Evolutionary conservation across 768 basidiomycete species (phyloP), one percentile per base, ranked within the genome.

Genomic region (Punctularia strigosozonata): DNA sequence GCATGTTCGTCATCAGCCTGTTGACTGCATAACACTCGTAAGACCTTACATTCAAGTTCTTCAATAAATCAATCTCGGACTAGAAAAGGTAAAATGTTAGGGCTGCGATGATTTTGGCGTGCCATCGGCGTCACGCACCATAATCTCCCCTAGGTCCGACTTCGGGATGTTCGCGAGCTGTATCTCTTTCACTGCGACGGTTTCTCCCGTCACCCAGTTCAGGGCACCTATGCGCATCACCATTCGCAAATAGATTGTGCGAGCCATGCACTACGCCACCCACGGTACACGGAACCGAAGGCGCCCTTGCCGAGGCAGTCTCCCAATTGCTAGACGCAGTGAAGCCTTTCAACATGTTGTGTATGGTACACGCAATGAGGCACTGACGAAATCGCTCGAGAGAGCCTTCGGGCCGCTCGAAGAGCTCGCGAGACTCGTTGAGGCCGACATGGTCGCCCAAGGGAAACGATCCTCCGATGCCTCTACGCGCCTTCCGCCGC

Each of bases 101-200:
- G 26, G 20, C 18, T 15, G 24, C 6, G 17, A 12, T 8, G 4
- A 18, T 17, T 17, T 14, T 26, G 23, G 15, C n/a, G 24, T 25
- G 23, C 13, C 24, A 25, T 38, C 13, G 15, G 25, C 17, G 38
- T 6, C 22, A 36, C 70, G 50, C 52, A 90, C 91, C 94, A 98
- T 98, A 54, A 99, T 97, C 62, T 98, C 92, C 15, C 85, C 82
- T 26, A 99, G 73, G 56, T 97, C 91, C 40, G 78, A 75, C 57
- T 89, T 87, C 3, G 92, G 86, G 43, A 99, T 92, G 57, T 88
- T 91, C 58, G 79, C 82, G 44, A 99, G 63, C 56, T 88, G 84
- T 48, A 99, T 94, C 60, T 97, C 92, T 69, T 99, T 99, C 53
- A 99, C 84, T 3, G 95, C 95, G 30, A 98, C 94, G 2, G 94